Evolutionary conservation across 192 early-diverging fungal genomes (phyloP).

Genomic region (Backusella mclennaniae): DNA sequence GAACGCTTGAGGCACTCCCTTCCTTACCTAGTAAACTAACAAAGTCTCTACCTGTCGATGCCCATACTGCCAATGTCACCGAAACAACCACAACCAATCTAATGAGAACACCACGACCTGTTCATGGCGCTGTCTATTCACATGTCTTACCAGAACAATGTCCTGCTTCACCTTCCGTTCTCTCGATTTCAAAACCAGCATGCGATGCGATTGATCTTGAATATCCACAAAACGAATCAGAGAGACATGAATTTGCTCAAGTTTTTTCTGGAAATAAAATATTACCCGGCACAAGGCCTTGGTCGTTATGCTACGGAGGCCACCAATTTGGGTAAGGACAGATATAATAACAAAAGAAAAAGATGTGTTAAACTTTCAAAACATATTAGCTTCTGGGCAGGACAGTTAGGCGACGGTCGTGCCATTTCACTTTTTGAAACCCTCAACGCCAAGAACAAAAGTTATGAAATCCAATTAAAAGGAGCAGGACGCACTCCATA

Average conservation of each 20-base stretch:
- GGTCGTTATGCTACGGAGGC: constrained; percentile 71
- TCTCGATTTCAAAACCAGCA: constrained; percentile 32
- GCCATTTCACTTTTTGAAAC: constrained; percentile 74
- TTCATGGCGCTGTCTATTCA: constrained; percentile 42
- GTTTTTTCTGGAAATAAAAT: constrained; percentile 44
- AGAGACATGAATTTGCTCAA: constrained; percentile 18
- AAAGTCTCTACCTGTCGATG: constrained; percentile 7
- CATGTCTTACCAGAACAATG: constrained; percentile 43
- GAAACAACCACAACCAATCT: background rate
- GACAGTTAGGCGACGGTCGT: constrained; percentile 85
- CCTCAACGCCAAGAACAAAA: constrained; percentile 25
- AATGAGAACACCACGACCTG: constrained; percentile 21
- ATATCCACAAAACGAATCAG: constrained; percentile 19
- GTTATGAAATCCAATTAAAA: constrained; percentile 85
- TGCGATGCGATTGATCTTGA: constrained; percentile 35
- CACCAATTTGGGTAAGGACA: constrained; percentile 61
- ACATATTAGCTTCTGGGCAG: constrained; percentile 49
- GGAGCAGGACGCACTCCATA: constrained; percentile 86
- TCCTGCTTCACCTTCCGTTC: constrained; percentile 21
- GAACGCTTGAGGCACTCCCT: constrained; percentile 11
- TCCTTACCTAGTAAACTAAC: background rate
- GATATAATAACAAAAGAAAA: background rate
- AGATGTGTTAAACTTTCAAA: background rate
- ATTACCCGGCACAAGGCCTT: constrained; percentile 51
- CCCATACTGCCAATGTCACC: constrained; percentile 7